Evolutionary conservation across 2,329 filamentous ascomycete species (phyloP).

Genomic region (Xylariales sp.): DNA sequence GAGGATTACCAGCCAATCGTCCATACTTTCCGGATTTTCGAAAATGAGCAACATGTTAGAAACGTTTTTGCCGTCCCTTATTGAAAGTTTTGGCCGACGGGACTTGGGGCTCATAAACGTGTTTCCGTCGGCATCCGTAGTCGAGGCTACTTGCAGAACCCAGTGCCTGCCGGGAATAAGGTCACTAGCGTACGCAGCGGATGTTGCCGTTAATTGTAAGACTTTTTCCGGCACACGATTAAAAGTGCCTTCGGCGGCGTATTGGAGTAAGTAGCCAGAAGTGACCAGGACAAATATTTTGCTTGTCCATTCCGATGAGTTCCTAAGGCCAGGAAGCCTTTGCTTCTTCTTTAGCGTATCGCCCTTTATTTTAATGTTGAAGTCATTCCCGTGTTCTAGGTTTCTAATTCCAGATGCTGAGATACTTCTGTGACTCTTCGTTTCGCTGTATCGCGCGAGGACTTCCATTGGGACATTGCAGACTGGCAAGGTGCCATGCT

Average conservation of each 20-base stretch:
- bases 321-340: constrained; percentile 55
- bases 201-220: constrained; percentile 77
- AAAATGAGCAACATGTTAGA: constrained; percentile 79
- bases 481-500: constrained; percentile 76
- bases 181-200: constrained; percentile 83
- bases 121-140: constrained; percentile 68
- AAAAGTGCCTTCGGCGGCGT: constrained; percentile 75
- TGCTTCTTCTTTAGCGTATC: constrained; percentile 61
- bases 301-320: constrained; percentile 72
- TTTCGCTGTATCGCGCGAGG: constrained; percentile 71
- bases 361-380: constrained; percentile 49
- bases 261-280: constrained; percentile 80
- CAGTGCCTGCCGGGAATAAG: constrained; percentile 83
- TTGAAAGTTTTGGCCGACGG: constrained; percentile 72
- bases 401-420: constrained; percentile 46
- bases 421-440: constrained; percentile 56
- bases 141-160: constrained; percentile 80
- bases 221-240: constrained; percentile 80
- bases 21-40: constrained; percentile 78
- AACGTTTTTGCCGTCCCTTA: constrained; percentile 69
- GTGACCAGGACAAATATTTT: constrained; percentile 80
- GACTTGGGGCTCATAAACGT: constrained; percentile 66
- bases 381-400: constrained; percentile 46
- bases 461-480: constrained; percentile 75
- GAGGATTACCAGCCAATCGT: constrained; percentile 76